A percentile compares a stretch with the other conserved stretches of the same genome.
Evolutionary conservation across 1,284 basidiomycete species (phyloP).

Genomic region (Papiliotrema flavescens): DNA sequence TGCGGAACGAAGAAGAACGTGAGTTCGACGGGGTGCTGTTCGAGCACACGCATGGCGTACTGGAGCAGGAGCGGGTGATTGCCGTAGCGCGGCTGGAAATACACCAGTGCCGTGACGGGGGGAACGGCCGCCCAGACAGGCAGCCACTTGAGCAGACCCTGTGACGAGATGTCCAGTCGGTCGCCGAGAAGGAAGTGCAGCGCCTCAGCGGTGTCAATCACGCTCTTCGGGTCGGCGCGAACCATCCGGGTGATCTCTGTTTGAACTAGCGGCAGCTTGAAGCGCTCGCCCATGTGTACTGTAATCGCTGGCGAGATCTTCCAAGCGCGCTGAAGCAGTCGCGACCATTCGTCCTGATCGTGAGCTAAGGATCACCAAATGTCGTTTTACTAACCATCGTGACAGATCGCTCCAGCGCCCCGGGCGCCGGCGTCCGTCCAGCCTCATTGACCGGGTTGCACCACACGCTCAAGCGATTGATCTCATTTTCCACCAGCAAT

Average conservation of each 20-base stretch:
- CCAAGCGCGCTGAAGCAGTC: constrained; percentile 73
- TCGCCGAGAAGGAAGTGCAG: constrained; percentile 76
- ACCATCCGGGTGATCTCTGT: constrained; percentile 74
- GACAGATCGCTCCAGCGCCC: constrained; percentile 53
- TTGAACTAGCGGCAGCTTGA: constrained; percentile 63
- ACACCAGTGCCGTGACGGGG: constrained; percentile 78
- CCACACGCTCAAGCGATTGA: constrained; percentile 84
- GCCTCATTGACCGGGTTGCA: constrained; percentile 76
- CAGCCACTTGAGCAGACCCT: constrained; percentile 75
- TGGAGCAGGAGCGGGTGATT: constrained; percentile 85
- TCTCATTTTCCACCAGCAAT: constrained; percentile 85
- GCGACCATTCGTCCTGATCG: constrained; percentile 64
- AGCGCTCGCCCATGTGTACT: constrained; percentile 78
- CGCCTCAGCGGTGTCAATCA: constrained; percentile 73
- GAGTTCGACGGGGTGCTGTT: constrained; percentile 88
- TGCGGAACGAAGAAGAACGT: constrained; percentile 99
- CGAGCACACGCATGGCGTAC: constrained; percentile 93
- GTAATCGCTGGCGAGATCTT: constrained; percentile 76
- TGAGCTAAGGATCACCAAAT: neutral
- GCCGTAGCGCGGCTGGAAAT: constrained; percentile 78
- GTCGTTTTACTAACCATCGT: constrained; percentile 54
- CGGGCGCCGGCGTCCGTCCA: constrained; percentile 51
- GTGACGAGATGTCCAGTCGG: constrained; percentile 56
- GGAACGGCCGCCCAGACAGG: constrained; percentile 85
- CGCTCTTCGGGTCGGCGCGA: constrained; percentile 66